Evolutionary conservation across 106 monocot species (phyloP).

Genomic region (Gastrodia elata): DNA sequence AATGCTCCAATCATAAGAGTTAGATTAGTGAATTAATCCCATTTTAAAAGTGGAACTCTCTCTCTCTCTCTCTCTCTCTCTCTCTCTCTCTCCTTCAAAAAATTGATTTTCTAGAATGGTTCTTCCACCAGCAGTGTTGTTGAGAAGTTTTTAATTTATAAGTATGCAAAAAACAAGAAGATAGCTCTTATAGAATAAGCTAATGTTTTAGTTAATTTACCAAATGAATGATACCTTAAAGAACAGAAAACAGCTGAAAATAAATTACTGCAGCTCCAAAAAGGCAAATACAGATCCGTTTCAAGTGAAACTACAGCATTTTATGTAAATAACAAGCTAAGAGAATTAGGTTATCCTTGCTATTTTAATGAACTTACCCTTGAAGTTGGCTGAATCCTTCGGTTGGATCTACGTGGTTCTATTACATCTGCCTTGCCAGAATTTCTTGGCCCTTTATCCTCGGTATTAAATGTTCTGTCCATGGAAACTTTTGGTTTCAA

Average conservation of each 20-base stretch:
- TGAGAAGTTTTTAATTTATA: background rate
- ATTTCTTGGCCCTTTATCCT: conserved; percentile 22
- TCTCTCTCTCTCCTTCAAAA: background rate
- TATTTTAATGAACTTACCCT: conserved; percentile 38
- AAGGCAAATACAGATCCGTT: background rate
- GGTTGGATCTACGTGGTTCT: conserved; percentile 85
- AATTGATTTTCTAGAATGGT: background rate
- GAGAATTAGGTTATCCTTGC: background rate
- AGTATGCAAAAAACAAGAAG: background rate
- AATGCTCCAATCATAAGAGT: too few relatives aligned
- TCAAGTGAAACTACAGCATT: background rate
- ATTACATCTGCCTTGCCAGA: conserved; percentile 21
- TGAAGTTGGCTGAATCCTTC: conserved; percentile 90
- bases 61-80: too few relatives aligned
- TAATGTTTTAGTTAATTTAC: background rate
- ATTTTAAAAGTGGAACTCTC: too few relatives aligned
- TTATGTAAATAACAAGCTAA: background rate
- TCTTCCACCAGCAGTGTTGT: background rate
- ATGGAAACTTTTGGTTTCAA: conserved; percentile 28
- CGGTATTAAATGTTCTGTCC: conserved; percentile 21
- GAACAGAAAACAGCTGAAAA: background rate
- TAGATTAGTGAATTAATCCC: too few relatives aligned
- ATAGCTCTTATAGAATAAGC: background rate
- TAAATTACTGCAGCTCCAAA: background rate
- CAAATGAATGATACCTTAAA: background rate